A percentile compares a stretch with the other conserved stretches of the same genome.
These are phyloP conservation scores for Verticillium zaregamsianum DNA, from an alignment of 2,329 filamentous ascomycete genomes.

Conservation along the genomic window DNA sequence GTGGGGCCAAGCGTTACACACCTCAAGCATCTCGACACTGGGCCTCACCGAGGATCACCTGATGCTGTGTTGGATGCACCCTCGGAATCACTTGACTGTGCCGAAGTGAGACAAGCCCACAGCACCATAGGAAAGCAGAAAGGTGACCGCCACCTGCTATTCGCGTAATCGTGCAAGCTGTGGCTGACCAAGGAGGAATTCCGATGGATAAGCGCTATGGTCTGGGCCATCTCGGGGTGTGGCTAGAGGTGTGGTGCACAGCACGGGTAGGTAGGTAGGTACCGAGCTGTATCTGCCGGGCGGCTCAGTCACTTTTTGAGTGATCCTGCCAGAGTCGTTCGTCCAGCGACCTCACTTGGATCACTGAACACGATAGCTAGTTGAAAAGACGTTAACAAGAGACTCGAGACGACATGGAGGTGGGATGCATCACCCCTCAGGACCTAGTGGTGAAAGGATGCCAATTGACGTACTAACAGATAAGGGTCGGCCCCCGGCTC, in stretches of 20 bases:
- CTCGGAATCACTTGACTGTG: constrained; percentile 13
- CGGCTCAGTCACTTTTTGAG: no score
- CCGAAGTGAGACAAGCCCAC: constrained; percentile 12
- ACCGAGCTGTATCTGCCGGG: background rate
- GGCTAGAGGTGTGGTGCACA: background rate
- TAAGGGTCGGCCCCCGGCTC: background rate
- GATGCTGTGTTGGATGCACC: constrained; percentile 6
- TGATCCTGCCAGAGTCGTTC: no score
- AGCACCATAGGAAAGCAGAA: background rate
- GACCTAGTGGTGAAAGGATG: no score
- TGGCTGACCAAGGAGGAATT: background rate
- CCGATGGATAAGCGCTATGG: background rate
- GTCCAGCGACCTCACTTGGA: no score
- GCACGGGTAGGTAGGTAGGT: background rate
- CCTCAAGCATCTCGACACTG: background rate
- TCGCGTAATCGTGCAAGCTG: background rate
- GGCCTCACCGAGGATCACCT: constrained; percentile 13
- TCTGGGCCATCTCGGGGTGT: background rate
- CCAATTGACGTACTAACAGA: background rate
- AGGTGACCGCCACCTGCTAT: background rate
- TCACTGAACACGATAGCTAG: no score
- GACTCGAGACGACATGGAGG: no score
- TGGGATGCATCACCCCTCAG: no score
- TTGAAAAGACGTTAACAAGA: no score
- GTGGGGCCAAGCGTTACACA: background rate